These are phyloP conservation scores for Paramecium octaurelia DNA, from an alignment of 73 alveolate genomes.

Conservation along the genomic window DNA sequence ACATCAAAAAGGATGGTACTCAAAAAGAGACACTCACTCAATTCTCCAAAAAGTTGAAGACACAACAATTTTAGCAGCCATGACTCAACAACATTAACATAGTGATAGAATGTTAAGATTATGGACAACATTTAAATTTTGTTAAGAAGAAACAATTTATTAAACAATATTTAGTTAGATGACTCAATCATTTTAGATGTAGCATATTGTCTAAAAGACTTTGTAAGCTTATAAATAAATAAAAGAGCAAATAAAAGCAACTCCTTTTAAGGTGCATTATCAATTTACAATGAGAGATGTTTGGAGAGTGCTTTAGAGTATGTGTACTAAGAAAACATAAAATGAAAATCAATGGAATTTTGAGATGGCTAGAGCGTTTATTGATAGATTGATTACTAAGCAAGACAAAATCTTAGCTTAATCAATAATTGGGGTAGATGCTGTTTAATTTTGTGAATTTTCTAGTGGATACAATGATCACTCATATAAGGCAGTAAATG, in stretches of 20 bases:
- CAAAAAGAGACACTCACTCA: neutral
- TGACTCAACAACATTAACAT: neutral
- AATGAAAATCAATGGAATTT: neutral
- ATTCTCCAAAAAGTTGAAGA: neutral
- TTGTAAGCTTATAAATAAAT: neutral
- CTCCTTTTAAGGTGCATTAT: neutral
- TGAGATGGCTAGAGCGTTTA: slow-evolving; percentile 2
- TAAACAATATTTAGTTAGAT: neutral
- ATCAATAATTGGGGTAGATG: slow-evolving; percentile 1
- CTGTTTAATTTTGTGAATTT: neutral
- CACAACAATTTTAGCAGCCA: neutral
- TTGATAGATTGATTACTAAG: neutral
- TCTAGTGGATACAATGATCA: slow-evolving; percentile 19
- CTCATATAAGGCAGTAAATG: neutral
- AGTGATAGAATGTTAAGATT: slow-evolving; percentile 2
- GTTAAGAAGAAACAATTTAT: neutral
- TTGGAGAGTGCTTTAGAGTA: slow-evolving; percentile 15
- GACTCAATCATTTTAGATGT: neutral
- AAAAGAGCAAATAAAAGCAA: neutral
- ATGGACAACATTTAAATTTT: neutral
- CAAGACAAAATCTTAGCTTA: neutral
- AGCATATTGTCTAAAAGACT: neutral
- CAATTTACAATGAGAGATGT: slow-evolving; percentile 36
- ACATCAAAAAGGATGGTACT: slow-evolving; percentile 97
- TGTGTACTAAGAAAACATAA: neutral